Evolutionary conservation across 192 early-diverging fungal species (phyloP).

Genomic region (Powellomyces hirtus): DNA sequence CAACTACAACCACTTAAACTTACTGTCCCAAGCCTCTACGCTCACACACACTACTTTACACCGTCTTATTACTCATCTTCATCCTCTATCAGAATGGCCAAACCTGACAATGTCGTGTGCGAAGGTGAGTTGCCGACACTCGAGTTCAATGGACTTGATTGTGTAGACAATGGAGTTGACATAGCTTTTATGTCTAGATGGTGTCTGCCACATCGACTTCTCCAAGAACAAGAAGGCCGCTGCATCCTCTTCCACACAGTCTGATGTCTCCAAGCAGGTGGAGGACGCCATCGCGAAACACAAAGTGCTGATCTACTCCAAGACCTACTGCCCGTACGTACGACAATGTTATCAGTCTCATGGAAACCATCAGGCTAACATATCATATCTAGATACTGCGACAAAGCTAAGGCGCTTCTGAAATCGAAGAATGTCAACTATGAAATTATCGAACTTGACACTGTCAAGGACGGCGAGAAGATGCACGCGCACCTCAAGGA

Average conservation of each 20-base stretch:
- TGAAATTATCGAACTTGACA: constrained; percentile 37
- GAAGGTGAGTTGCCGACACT: too few species aligned
- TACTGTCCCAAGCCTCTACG: too few species aligned
- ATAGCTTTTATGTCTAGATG: too few species aligned
- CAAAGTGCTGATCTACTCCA: constrained; percentile 33
- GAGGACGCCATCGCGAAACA: constrained; percentile 20
- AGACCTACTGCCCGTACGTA: constrained; percentile 35
- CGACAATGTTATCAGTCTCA: background rate
- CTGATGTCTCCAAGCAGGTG: constrained; percentile 7
- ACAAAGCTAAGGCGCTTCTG: constrained; percentile 24
- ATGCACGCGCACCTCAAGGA: constrained; percentile 46
- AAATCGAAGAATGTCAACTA: constrained; percentile 20
- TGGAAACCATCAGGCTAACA: background rate
- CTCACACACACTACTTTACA: too few species aligned
- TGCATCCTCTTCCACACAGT: background rate
- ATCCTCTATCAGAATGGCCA: too few species aligned
- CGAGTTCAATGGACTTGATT: too few species aligned
- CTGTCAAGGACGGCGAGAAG: constrained; percentile 34
- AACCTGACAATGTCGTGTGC: background rate
- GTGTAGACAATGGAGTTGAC: too few species aligned
- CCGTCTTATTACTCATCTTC: too few species aligned
- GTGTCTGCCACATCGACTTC: constrained; percentile 25
- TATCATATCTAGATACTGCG: constrained; percentile 27
- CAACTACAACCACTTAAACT: too few species aligned
- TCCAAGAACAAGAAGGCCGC: constrained; percentile 13